Conservation (phyloP, 257 asterid genomes). For the Craterostigma plantagineum region DNA sequence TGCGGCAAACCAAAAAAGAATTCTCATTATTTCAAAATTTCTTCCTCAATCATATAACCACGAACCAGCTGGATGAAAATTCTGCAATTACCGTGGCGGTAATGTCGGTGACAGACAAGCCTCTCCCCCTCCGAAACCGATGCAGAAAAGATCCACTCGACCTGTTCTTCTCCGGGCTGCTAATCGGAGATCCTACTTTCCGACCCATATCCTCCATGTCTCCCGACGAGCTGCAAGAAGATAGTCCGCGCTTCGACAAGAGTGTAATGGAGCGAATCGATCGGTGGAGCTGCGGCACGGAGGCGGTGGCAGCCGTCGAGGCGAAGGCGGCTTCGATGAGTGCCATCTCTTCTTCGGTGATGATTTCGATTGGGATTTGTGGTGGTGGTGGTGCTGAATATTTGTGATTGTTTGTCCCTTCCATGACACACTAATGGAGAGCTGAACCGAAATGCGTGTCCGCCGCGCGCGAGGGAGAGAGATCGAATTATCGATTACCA, state of each 20-base stretch:
- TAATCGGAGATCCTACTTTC: conserved; percentile 9
- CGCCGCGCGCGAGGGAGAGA: too few relatives aligned
- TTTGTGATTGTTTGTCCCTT: too few relatives aligned
- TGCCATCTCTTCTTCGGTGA: conserved; percentile 67
- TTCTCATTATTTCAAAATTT: background rate
- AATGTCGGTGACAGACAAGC: conserved; percentile 65
- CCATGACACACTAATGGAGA: too few relatives aligned
- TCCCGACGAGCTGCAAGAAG: conserved; percentile 20
- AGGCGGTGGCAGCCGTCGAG: conserved; percentile 17
- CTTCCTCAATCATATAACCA: background rate
- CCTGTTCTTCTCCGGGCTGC: conserved; percentile 20
- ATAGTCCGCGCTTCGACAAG: conserved; percentile 40
- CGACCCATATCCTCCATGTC: conserved; percentile 63
- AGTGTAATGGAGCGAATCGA: conserved; percentile 36
- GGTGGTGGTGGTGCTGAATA: too few relatives aligned
- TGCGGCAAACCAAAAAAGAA: background rate
- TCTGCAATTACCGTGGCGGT: conserved; percentile 43
- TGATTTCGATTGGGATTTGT: conserved; percentile 45
- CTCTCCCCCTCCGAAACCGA: conserved; percentile 47
- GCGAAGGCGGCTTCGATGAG: conserved; percentile 58
- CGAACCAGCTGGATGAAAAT: too few relatives aligned
- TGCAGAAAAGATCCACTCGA: conserved; percentile 34
- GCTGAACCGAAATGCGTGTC: too few relatives aligned
- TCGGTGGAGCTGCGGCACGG: conserved; percentile 12
- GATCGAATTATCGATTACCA: too few relatives aligned